phyloP scores from a whole-genome alignment of 2,329 filamentous ascomycete species.

The Trichoderma sp. region DNA sequence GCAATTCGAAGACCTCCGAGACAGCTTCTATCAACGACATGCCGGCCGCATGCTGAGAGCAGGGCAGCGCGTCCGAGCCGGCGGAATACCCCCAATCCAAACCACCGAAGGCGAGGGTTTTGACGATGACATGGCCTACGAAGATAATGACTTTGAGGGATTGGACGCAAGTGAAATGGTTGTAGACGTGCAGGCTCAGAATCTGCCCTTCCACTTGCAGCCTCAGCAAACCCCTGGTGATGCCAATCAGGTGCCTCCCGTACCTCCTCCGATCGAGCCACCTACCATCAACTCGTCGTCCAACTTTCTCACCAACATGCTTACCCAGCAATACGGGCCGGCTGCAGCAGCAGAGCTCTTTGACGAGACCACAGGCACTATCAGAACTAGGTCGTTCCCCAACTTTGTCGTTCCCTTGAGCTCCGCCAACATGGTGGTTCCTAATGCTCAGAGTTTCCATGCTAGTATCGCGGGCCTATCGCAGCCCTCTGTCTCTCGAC shows the following conservation, averaged over 20 bases:
- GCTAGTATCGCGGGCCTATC: constrained; percentile 37
- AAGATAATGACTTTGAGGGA: constrained; percentile 48
- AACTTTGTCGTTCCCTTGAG: constrained; percentile 28
- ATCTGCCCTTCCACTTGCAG: constrained; percentile 23
- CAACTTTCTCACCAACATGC: constrained; percentile 5
- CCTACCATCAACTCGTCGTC: neutral
- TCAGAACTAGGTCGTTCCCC: neutral
- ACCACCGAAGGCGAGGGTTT: constrained; percentile 37
- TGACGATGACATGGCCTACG: constrained; percentile 47
- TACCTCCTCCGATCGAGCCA: constrained; percentile 30
- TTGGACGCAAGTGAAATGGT: constrained; percentile 43
- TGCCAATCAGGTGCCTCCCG: constrained; percentile 30
- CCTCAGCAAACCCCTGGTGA: constrained; percentile 5
- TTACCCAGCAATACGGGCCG: constrained; percentile 24
- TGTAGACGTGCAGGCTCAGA: constrained; percentile 36
- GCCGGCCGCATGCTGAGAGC: constrained; percentile 11
- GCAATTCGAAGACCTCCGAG: constrained; percentile 49
- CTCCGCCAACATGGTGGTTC: constrained; percentile 22
- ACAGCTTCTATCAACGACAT: constrained; percentile 31
- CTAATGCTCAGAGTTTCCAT: constrained; percentile 18
- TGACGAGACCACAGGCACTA: neutral
- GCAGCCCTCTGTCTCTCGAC: constrained; percentile 26
- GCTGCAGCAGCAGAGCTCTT: constrained; percentile 28
- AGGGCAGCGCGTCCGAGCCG: constrained; percentile 6
- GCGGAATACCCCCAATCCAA: constrained; percentile 27